phyloP scores from a whole-genome alignment of 129 eudicot genomes.

The Flaveria ramosissima region DNA sequence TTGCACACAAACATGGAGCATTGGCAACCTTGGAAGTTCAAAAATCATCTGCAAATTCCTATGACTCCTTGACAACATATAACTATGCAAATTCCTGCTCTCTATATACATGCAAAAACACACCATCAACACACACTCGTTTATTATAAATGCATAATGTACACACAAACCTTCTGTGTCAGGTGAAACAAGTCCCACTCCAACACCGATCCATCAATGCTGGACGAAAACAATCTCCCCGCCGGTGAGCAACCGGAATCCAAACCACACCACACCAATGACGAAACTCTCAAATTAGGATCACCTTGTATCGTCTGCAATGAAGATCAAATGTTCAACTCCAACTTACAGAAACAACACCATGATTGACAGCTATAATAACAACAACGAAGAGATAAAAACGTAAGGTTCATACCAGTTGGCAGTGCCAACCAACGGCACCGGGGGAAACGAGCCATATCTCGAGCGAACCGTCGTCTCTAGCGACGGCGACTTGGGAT shows the following conservation, averaged over 20 bases:
- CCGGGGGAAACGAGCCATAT: slow-evolving; percentile 99
- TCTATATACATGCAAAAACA: background rate
- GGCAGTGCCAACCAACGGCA: slow-evolving; percentile 95
- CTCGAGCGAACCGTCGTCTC: slow-evolving; percentile 84
- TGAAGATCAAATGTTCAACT: slow-evolving; percentile 1
- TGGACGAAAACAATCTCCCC: slow-evolving; percentile 75
- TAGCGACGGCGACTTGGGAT: slow-evolving; percentile 89
- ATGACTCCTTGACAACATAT: background rate
- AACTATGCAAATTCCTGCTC: background rate
- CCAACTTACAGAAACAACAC: background rate
- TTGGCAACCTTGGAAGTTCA: background rate
- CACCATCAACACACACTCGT: background rate
- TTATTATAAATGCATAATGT: too few species aligned
- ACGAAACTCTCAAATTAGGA: slow-evolving; percentile 61
- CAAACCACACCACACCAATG: slow-evolving; percentile 73
- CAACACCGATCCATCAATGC: slow-evolving; percentile 81
- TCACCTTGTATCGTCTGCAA: slow-evolving; percentile 75
- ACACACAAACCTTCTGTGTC: slow-evolving; percentile 54
- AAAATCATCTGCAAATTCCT: background rate
- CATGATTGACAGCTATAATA: background rate
- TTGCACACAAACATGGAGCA: background rate
- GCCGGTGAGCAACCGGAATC: slow-evolving; percentile 34
- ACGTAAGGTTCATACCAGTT: slow-evolving; percentile 43
- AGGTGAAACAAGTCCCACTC: slow-evolving; percentile 83
- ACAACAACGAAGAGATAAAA: too few species aligned